Conservation (phyloP, 495 filamentous ascomycete genomes). For the Neurospora sp. region DNA sequence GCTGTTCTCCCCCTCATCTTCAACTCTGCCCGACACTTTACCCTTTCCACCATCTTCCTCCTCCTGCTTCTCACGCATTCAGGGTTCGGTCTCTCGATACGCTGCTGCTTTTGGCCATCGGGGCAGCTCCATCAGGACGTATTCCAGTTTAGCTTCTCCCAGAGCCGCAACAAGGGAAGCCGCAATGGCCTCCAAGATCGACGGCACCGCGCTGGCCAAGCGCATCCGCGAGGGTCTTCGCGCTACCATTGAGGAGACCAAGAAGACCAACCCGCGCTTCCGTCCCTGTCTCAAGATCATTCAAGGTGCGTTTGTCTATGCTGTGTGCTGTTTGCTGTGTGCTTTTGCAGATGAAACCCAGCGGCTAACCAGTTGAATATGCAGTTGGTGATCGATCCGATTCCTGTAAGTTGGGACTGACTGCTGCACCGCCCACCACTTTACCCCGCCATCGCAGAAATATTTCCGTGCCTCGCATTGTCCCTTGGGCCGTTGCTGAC, state of each 20-base stretch:
- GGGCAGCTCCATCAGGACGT: conserved; percentile 10
- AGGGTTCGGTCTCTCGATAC: neutral
- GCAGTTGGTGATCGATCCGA: conserved; percentile 82
- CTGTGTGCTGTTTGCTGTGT: neutral
- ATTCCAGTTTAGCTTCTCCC: conserved; percentile 27
- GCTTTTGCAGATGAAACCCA: neutral
- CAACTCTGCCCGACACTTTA: neutral
- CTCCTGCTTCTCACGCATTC: neutral
- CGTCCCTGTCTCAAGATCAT: conserved; percentile 84
- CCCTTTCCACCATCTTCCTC: neutral
- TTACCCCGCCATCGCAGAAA: neutral
- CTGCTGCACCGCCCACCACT: conserved; percentile 2
- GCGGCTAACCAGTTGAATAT: conserved; percentile 7
- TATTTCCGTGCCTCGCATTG: neutral
- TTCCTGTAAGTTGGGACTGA: conserved; percentile 56
- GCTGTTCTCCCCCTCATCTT: neutral
- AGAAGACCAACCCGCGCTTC: conserved; percentile 74
- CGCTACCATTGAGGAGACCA: conserved; percentile 67
- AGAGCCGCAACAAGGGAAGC: conserved; percentile 52
- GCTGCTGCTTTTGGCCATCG: neutral
- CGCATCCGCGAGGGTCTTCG: conserved; percentile 71
- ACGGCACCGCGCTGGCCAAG: conserved; percentile 91
- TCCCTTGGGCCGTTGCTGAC: conserved; percentile 16
- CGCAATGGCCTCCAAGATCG: conserved; percentile 86
- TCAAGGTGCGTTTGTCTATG: conserved; percentile 53